Conservation (phyloP, 768 basidiomycete genomes). For the Pleurotus cornucopiae region DNA sequence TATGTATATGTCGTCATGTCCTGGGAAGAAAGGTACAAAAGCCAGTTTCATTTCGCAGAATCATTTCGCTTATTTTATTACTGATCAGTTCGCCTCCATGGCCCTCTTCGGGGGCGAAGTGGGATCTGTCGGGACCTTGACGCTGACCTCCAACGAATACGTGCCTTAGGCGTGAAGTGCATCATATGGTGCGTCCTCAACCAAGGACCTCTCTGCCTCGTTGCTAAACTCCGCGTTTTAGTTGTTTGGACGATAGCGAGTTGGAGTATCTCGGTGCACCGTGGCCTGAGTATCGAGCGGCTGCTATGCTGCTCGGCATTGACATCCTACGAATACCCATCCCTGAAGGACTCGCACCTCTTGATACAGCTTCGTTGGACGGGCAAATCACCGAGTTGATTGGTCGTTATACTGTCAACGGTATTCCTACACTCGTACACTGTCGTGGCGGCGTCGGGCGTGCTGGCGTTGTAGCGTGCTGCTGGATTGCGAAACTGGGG, state of each 20-base stretch:
- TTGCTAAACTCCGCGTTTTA: slow-evolving; percentile 21
- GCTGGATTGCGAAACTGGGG: slow-evolving; percentile 90
- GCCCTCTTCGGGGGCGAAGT: slow-evolving; percentile 73
- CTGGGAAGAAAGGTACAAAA: slow-evolving; percentile 81
- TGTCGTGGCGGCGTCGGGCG: slow-evolving; percentile 94
- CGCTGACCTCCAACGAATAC: slow-evolving; percentile 76
- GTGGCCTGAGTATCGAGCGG: slow-evolving; percentile 70
- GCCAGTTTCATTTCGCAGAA: background rate
- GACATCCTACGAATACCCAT: slow-evolving; percentile 84
- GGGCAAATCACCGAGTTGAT: slow-evolving; percentile 62
- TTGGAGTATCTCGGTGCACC: slow-evolving; percentile 82
- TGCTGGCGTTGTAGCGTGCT: slow-evolving; percentile 87
- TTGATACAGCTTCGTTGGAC: slow-evolving; percentile 54
- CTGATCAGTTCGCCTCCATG: slow-evolving; percentile 59
- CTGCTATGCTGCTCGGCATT: slow-evolving; percentile 61
- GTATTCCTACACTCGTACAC: slow-evolving; percentile 74
- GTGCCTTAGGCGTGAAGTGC: slow-evolving; percentile 67
- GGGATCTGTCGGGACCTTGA: slow-evolving; percentile 80
- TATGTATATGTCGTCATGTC: slow-evolving; percentile 84
- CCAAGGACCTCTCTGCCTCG: no score
- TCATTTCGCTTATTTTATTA: background rate
- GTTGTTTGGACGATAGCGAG: slow-evolving; percentile 84
- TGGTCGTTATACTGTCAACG: slow-evolving; percentile 65
- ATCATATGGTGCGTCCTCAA: slow-evolving; percentile 65
- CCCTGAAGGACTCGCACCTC: slow-evolving; percentile 85